Conservation (phyloP, 768 basidiomycete species). For the Tulasnella sp. region DNA sequence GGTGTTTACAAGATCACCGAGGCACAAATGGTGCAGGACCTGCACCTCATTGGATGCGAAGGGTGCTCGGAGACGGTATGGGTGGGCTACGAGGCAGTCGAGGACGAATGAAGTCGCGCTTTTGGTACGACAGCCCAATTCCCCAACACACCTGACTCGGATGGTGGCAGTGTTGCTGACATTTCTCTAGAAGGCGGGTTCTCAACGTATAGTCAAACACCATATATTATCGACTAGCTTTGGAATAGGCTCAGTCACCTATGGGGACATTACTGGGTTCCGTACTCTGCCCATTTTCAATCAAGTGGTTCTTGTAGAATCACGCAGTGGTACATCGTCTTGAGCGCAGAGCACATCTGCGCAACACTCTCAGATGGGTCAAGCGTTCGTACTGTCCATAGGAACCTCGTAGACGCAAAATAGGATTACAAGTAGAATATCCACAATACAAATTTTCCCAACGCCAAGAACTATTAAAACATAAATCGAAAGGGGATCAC, state of each 20-base stretch:
- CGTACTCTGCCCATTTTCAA: no score
- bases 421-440: neutral
- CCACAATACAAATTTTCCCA: neutral
- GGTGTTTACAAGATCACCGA: conserved; percentile 48
- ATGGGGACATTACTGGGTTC: no score
- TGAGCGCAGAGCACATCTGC: no score
- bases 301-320: no score
- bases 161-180: neutral
- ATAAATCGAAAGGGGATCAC: neutral
- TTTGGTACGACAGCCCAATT: neutral
- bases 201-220: neutral
- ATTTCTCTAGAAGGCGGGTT: neutral
- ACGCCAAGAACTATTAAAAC: neutral
- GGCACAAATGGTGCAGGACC: conserved; percentile 52
- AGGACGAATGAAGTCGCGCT: conserved; percentile 16
- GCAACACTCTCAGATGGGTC: no score
- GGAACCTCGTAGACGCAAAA: neutral
- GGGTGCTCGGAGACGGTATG: conserved; percentile 75
- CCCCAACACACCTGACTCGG: neutral
- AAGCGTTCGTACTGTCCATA: no score
- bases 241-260: no score
- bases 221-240: no score
- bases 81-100: conserved; percentile 64
- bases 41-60: conserved; percentile 59
- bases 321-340: no score